Percentiles rank a stretch among this genome's conserved stretches.
These are phyloP conservation scores for Salmacisia buchloeana DNA, from an alignment of 1,284 basidiomycete species.

Conservation along the genomic window DNA sequence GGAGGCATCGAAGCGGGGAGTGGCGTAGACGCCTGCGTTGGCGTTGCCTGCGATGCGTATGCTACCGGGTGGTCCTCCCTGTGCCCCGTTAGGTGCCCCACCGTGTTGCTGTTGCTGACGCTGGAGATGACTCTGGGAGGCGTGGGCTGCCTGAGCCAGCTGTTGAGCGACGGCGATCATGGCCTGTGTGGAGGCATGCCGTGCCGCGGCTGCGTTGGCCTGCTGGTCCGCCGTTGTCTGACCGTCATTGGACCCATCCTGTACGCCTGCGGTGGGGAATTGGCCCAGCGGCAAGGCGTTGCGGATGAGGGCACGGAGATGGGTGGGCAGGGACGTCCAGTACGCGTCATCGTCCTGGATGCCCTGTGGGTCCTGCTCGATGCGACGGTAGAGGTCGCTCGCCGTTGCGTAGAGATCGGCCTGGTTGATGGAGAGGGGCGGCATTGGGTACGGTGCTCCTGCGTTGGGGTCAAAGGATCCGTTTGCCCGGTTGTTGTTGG, in stretches of 20 bases:
- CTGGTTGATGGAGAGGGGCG: slow-evolving; percentile 39
- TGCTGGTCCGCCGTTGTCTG: background rate
- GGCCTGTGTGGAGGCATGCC: slow-evolving; percentile 45
- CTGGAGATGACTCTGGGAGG: slow-evolving; percentile 40
- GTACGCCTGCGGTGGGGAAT: slow-evolving; percentile 28
- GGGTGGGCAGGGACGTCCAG: slow-evolving; percentile 59
- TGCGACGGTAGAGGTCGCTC: slow-evolving; percentile 47
- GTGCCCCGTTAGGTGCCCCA: background rate
- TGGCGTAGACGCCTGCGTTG: slow-evolving; percentile 18
- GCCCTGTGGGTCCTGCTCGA: slow-evolving; percentile 46
- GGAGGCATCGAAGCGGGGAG: slow-evolving; percentile 42
- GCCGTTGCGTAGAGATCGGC: slow-evolving; percentile 46
- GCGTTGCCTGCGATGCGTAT: slow-evolving; percentile 31
- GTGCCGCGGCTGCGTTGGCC: slow-evolving; percentile 2
- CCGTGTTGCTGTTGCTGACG: background rate
- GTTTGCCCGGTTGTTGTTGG: slow-evolving; percentile 6
- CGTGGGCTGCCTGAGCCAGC: slow-evolving; percentile 46
- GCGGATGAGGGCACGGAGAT: slow-evolving; percentile 59
- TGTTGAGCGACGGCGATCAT: slow-evolving; percentile 51
- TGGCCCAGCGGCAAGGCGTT: slow-evolving; percentile 56
- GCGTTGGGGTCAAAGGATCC: background rate
- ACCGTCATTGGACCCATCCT: slow-evolving; percentile 10
- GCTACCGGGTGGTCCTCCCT: slow-evolving; percentile 11
- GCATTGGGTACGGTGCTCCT: slow-evolving; percentile 1
- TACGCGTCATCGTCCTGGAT: slow-evolving; percentile 57